phyloP scores from a whole-genome alignment of 129 eudicot species.

The Lactuca saligna region DNA sequence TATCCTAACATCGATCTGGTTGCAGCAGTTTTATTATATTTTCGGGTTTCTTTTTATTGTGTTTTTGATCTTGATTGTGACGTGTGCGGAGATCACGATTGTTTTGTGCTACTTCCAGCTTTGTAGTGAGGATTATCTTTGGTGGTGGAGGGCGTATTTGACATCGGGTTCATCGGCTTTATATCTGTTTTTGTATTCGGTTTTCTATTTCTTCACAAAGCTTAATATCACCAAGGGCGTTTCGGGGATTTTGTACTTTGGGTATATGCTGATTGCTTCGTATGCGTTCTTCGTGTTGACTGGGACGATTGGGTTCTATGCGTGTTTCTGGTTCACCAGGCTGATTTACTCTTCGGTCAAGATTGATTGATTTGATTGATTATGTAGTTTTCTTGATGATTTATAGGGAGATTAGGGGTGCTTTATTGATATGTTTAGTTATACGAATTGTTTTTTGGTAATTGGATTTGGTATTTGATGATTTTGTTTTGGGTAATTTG shows the following conservation, averaged over 20 bases:
- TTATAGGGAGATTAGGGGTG: constrained; percentile 34
- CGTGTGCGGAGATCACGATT: constrained; percentile 75
- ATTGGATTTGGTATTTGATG: constrained; percentile 26
- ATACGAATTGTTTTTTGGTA: constrained; percentile 31
- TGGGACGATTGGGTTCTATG: constrained; percentile 70
- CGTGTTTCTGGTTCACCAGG: constrained; percentile 85
- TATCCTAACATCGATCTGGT: constrained; percentile 72
- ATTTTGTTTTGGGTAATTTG: constrained; percentile 24
- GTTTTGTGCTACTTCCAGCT: constrained; percentile 80
- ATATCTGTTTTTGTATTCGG: constrained; percentile 61
- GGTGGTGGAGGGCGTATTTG: constrained; percentile 85
- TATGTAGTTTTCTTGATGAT: constrained; percentile 18
- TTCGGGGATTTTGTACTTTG: constrained; percentile 69
- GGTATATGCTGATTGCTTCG: constrained; percentile 74
- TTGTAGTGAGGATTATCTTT: constrained; percentile 68
- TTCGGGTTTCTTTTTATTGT: constrained; percentile 77
- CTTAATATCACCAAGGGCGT: constrained; percentile 70
- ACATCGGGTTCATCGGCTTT: constrained; percentile 75
- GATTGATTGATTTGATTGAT: constrained; percentile 46
- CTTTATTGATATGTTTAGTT: constrained; percentile 34
- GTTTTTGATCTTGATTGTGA: constrained; percentile 52
- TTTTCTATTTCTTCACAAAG: constrained; percentile 73
- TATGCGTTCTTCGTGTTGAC: constrained; percentile 71
- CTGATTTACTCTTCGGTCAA: constrained; percentile 76
- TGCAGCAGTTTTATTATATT: constrained; percentile 67